Base-by-base conservation (phyloP, 202 grass and related monocot genomes). In the Panicum hallii region DNA sequence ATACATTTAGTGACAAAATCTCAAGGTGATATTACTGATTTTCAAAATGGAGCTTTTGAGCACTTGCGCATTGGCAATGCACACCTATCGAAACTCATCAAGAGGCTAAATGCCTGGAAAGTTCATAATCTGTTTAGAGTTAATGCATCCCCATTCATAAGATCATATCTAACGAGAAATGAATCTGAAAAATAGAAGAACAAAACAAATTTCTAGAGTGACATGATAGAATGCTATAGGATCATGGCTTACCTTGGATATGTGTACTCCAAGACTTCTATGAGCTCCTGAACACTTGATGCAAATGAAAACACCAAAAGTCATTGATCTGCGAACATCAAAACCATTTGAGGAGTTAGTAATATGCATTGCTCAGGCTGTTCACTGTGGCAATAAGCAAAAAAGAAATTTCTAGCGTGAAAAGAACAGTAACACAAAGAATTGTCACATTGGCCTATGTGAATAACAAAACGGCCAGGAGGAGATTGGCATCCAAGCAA, bases 261-360 rank as follows among this genome's bases (percentile, higher is more conserved):
- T 96, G 80, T 99, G 97, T 70, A 92, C 93, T 63, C 91, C 93
- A 34, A 99, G 97, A 82, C 91, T 94, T 92, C 93, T 96, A 60
- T 96, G 97, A 80, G 89, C 90, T 82, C 93, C 91, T 70, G 97
- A 99, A 89, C 97, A 99, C 86, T 96, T 99, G 88, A 96, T 99
- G 83, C 93, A 99, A 85, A 99, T 92, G 87, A 94, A 99, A 84
- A 92, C 88, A 80, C 97, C 93, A 83, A 94, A 88, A 84, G 84
- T 96, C 41, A 92, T 28, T 63, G 97, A 99, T 53, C 97, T 99
- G 80, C 19, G 56, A 62, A 85, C n/a, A 74, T 50, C 34, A 78
- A 55, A 83, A 48, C 22, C 23, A 73, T 78, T 45, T 54, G 80
- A 90, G 43, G 41, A 63, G 17, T 68, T 28, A 16, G 19, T 45